A percentile compares a stretch with the other conserved stretches of the same genome.
Conservation (phyloP, 257 asterid genomes). For the Jaltomata sinuosa region DNA sequence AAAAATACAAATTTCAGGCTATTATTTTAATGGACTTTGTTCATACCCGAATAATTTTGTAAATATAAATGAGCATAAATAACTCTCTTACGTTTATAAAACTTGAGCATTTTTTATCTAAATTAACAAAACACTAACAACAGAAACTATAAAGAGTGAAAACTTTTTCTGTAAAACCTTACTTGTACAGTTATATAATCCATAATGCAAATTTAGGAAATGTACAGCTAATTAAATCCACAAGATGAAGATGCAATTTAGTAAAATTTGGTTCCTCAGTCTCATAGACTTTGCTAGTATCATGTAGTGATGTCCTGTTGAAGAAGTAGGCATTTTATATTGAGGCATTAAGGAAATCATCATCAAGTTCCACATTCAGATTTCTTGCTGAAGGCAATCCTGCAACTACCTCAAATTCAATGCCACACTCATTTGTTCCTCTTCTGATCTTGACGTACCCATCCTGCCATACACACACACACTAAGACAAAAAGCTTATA, state of each 20-base stretch:
- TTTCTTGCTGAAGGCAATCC: slow-evolving; percentile 71
- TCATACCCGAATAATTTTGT: no score
- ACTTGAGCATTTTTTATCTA: background rate
- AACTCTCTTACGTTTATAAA: background rate
- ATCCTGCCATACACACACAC: slow-evolving; percentile 34
- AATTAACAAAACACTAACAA: background rate
- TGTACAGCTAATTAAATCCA: background rate
- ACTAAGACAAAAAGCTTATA: background rate
- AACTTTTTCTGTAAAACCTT: background rate
- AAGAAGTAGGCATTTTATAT: background rate
- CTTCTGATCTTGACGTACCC: slow-evolving; percentile 87
- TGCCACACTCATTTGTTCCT: slow-evolving; percentile 92
- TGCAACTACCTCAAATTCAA: slow-evolving; percentile 61
- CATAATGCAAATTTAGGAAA: background rate
- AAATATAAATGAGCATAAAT: background rate
- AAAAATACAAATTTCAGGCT: no score
- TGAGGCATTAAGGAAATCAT: background rate
- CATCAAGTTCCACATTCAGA: slow-evolving; percentile 17
- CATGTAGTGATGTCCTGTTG: background rate
- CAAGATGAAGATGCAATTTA: background rate
- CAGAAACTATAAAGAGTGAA: background rate
- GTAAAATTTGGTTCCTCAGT: background rate
- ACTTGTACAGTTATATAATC: background rate
- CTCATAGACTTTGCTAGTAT: background rate
- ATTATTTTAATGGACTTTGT: no score